Evolutionary conservation across 2,329 filamentous ascomycete species (phyloP), one percentile per base, ranked within the genome.

Genomic region (Rhynchosporium graminicola): DNA sequence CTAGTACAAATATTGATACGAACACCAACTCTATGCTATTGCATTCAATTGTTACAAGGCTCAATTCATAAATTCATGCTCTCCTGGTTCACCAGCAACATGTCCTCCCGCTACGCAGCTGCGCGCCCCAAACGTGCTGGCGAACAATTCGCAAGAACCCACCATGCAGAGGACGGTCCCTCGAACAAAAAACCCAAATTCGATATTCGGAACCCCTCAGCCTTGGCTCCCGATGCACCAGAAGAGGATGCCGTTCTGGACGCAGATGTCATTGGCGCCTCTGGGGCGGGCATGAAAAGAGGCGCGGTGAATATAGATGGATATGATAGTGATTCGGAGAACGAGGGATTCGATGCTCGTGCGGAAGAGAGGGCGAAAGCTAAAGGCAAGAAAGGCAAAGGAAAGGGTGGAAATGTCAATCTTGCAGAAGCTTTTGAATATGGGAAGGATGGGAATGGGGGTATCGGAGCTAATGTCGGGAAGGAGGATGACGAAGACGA

Each of bases 271-370:
- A 97, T 98, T 67, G 92, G 93, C 15, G 20, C 20, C 20, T 83
- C 83, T 58, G 85, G 85, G 1, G 83, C 85, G 38, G 84, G 87
- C 46, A 91, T 92, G 0, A 97, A 97, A 76, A 91, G 95, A 66
- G 94, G 94, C 69, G 95, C 94, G 0, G 91, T 99, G 60, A 97
- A 98, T 72, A 87, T 99, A 46, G 95, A 98, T 73, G 95, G 95
- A 57, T 99, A 98, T 78, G 94, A 98, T 70, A 95, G 90, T 9
- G 95, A 99, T 76, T 96, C 94, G 2, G 86, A 89, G 58, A 94
- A 96, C 67, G 95, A 98, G 73, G 92, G 90, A 50, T 96, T 97
- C 75, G 85, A 95, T 69, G 84, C 83, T 38, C 85, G 90, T 57
- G 89, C 90, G 5, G 86, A 87, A 63, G 82, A 83, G 61, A 83